phyloP scores from a whole-genome alignment of 2,329 filamentous ascomycete genomes.

The Aspergillus melleus region DNA sequence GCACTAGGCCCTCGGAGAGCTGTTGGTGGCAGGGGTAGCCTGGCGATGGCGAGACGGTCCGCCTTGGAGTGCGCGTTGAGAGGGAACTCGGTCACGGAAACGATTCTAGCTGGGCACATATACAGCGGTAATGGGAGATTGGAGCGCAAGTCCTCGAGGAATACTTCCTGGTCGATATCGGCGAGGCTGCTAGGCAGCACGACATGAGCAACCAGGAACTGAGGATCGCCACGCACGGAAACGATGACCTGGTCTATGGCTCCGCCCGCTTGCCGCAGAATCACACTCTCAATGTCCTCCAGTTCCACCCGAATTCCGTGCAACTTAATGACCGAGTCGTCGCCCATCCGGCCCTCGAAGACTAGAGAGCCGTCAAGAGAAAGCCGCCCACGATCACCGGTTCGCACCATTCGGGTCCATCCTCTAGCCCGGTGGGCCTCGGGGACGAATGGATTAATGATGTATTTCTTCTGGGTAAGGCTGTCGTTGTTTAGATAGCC shows the following conservation, averaged over 20 bases:
- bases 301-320: slow-evolving; percentile 45
- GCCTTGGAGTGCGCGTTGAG: slow-evolving; percentile 28
- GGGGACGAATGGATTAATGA: slow-evolving; percentile 13
- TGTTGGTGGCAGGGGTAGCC: slow-evolving; percentile 22
- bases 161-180: neutral
- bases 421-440: neutral
- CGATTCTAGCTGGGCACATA: slow-evolving; percentile 33
- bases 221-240: neutral
- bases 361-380: slow-evolving; percentile 26
- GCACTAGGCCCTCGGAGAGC: neutral
- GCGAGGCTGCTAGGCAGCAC: neutral
- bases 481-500: slow-evolving; percentile 20
- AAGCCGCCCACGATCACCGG: slow-evolving; percentile 31
- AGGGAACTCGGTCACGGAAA: slow-evolving; percentile 26
- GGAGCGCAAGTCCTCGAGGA: slow-evolving; percentile 29
- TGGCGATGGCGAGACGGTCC: slow-evolving; percentile 18
- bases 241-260: slow-evolving; percentile 3
- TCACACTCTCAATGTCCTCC: slow-evolving; percentile 41
- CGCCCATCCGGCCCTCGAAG: slow-evolving; percentile 26
- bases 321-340: slow-evolving; percentile 28
- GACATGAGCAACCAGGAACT: neutral
- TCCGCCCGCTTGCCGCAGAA: slow-evolving; percentile 26
- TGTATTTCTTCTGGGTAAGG: slow-evolving; percentile 21
- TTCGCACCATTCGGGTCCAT: slow-evolving; percentile 22
- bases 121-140: slow-evolving; percentile 33